These are phyloP conservation scores for Mycena capillaripes DNA, from an alignment of 768 basidiomycete species.

Conservation along the genomic window DNA sequence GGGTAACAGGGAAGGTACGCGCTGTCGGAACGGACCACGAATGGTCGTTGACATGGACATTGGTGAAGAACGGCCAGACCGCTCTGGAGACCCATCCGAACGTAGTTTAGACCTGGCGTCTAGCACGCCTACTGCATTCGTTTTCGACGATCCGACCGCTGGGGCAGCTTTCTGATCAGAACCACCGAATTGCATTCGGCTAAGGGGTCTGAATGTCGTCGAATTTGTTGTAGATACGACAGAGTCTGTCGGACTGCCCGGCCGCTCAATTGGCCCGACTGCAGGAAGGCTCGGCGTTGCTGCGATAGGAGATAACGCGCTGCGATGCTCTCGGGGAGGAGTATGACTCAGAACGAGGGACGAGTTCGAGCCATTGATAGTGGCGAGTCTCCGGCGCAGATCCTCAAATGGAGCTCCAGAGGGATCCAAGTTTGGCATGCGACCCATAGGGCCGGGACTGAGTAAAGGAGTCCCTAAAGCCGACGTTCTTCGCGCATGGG, in stretches of 20 bases:
- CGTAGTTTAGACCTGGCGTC: constrained; percentile 81
- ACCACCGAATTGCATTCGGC: constrained; percentile 78
- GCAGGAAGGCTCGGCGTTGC: constrained; percentile 47
- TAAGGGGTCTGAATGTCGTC: constrained; percentile 66
- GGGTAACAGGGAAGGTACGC: constrained; percentile 66
- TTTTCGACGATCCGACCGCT: constrained; percentile 87
- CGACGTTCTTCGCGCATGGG: constrained; percentile 56
- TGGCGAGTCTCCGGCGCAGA: constrained; percentile 79
- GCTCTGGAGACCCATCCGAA: constrained; percentile 75
- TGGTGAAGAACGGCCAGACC: constrained; percentile 86
- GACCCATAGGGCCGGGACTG: constrained; percentile 64
- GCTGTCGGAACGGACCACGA: constrained; percentile 62
- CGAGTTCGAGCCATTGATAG: constrained; percentile 79
- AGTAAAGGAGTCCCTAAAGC: constrained; percentile 58
- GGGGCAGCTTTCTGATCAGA: constrained; percentile 91
- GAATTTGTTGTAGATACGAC: constrained; percentile 81
- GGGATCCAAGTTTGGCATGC: constrained; percentile 64
- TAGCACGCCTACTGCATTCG: constrained; percentile 86
- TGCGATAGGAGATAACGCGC: constrained; percentile 52
- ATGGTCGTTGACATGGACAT: constrained; percentile 71
- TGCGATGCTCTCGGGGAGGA: constrained; percentile 61
- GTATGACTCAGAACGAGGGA: constrained; percentile 66
- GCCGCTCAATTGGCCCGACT: constrained; percentile 62
- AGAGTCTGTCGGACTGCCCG: constrained; percentile 88
- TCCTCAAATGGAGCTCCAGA: constrained; percentile 81